Evolutionary conservation across 306 rosid species (phyloP).

Genomic region (Prinsepia uniflora): DNA sequence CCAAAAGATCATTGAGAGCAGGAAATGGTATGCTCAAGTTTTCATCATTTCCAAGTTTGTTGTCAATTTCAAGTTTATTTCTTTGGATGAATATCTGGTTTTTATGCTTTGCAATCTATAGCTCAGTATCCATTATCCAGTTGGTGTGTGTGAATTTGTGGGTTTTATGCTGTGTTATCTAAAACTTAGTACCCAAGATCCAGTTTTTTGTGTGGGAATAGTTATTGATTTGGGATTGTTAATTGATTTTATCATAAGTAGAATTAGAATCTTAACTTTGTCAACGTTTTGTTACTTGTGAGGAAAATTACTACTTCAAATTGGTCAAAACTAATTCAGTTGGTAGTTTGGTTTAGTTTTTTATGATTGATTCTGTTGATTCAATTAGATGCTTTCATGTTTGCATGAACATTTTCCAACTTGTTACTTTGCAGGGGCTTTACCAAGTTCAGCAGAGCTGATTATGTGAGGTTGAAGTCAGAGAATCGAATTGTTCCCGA

Average conservation of each 20-base stretch:
- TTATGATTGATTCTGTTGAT: not conserved
- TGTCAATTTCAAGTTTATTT: not conserved
- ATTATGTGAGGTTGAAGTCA: slow-evolving; percentile 60
- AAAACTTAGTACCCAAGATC: not conserved
- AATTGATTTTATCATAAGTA: no score
- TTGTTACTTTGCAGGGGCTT: slow-evolving; percentile 35
- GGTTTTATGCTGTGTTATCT: not conserved
- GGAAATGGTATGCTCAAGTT: slow-evolving; percentile 49
- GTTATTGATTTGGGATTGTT: not conserved
- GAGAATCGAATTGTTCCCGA: slow-evolving; percentile 61
- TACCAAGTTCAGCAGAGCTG: slow-evolving; percentile 59
- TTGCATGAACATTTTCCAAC: not conserved
- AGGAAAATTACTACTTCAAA: no score
- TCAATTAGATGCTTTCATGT: not conserved
- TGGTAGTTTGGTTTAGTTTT: not conserved
- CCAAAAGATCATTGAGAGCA: slow-evolving; percentile 75
- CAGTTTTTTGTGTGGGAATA: no score
- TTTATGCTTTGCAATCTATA: not conserved
- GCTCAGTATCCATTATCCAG: not conserved
- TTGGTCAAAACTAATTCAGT: no score
- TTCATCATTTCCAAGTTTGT: no score
- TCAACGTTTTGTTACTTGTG: no score
- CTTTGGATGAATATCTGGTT: not conserved
- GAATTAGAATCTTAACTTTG: no score
- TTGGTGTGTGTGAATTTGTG: not conserved